Base-by-base conservation (phyloP, 192 early-diverging fungal genomes). In the Coemansia erecta region DNA sequence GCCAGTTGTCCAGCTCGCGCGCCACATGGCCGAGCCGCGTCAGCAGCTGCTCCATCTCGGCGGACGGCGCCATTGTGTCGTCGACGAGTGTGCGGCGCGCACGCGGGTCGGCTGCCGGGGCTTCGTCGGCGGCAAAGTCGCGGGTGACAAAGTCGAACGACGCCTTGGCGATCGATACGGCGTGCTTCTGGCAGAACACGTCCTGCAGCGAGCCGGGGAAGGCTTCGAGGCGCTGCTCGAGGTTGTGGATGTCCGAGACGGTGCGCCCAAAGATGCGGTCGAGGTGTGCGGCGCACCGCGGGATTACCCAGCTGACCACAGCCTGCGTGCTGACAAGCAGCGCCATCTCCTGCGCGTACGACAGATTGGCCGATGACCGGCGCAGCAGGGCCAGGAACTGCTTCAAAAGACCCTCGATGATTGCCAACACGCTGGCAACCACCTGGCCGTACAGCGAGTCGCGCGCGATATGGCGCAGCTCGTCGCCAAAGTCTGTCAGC, bases 361-460 rank as follows among this genome's bases (percentile, higher is more conserved):
- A 58, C 21, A 19, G 43, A 44, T 9, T 37, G 23, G 56, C 66
- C 56, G 45, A 59, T 64, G 26, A 31, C 2, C 28, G 28, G 7
- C 76, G 68, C 53, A 82, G 41, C 7, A 71, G 42, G 1, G 51
- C 65, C 22, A 82, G 62, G 24, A 82, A 73, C 57, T 79, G 72
- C 57, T 79, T 78, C 12, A 82, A 68, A 54, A 78, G 65, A 48
- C 67, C 66, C 56, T 82, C 81, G 41, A 82, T 76, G 1, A 82
- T 61, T 1, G 72, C 52, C 46, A 74, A 47, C 18, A 78, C 70
- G 62, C 72, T 76, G 53, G 76, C 73, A 1, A 79, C 74, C 3
- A 73, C 70, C 37, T 82, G 81, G 42, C 76, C 72, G 55, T 82
- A 82, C 44, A 82, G 66, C 48, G 81, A 79, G 60, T 82, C 81